Evolutionary conservation across 108 stramenopile genomes (phyloP), one percentile per base, ranked within the genome.

Genomic region (Fragilariopsis cylindrus): DNA sequence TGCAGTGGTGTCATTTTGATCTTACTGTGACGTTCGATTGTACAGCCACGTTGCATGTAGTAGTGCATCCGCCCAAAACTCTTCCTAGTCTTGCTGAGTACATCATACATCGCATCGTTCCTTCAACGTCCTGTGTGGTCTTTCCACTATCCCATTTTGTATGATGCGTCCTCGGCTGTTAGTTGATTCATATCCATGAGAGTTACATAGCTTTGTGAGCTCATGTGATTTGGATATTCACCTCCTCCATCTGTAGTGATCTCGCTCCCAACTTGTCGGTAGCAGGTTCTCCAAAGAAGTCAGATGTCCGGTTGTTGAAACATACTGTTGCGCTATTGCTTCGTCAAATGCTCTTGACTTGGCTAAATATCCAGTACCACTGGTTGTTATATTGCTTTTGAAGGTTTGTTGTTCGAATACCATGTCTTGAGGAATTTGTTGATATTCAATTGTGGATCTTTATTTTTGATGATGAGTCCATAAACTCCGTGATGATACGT

Each of bases 1-100:
- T 71, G 13, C 0, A 55, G 21, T 57, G 71, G 71, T 5, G 73
- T 73, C 7, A 9, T 16, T 3, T 48, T 13, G 21, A 73, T 63
- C 3, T 21, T 7, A 4, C 53, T 47, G 48, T 73, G 60, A 53
- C 5, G 63, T 73, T 12, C 73, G n/a, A 19, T 73, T 73, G 48
- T 65, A 65, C 0, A 73, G 47, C 73, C 73, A 73, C 4, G 46
- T 46, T 12, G 49, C 73, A 64, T 73, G 73, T 7, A 50, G 60
- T 19, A 73, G 40, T n/a, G 65, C 65, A 56, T 67, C 52, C 5
- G 65, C 15, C 65, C 65, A 75, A 44, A 66, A 67, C 45, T 66
- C 30, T 42, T 11, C 53, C 18, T 3, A 75, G 30, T 3, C 66
- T 65, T 8, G 74, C 74, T 45, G 65, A 18, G 41, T 75, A 57